These are phyloP conservation scores for Metarhizium brunneum DNA, from an alignment of 2,329 filamentous ascomycete species.

Conservation along the genomic window DNA sequence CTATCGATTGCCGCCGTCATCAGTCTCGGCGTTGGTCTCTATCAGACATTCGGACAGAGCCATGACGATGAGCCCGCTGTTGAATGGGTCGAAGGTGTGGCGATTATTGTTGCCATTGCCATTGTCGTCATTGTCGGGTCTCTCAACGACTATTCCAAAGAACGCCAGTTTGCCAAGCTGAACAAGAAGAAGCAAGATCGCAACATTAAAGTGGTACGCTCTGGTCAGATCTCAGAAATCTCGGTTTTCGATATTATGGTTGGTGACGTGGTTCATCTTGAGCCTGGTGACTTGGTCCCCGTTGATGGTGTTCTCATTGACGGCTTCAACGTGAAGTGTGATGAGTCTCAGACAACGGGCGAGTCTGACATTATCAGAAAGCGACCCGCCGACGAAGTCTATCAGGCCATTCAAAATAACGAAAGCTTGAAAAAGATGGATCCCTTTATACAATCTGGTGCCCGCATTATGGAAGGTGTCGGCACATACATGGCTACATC, in stretches of 20 bases:
- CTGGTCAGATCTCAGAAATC: constrained; percentile 59
- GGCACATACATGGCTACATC: constrained; percentile 68
- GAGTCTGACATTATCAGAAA: constrained; percentile 71
- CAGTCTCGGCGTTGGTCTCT: constrained; percentile 65
- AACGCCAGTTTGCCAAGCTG: constrained; percentile 67
- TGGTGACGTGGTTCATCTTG: constrained; percentile 63
- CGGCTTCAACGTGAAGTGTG: constrained; percentile 66
- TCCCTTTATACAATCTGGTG: constrained; percentile 77
- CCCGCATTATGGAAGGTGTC: constrained; percentile 67
- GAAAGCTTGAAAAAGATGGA: constrained; percentile 64
- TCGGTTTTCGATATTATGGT: constrained; percentile 61
- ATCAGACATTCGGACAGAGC: constrained; percentile 58
- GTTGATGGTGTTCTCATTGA: constrained; percentile 66
- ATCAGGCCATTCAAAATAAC: constrained; percentile 56
- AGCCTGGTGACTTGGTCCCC: constrained; percentile 65
- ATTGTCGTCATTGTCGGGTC: constrained; percentile 72
- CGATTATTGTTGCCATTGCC: constrained; percentile 69
- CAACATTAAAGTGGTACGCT: constrained; percentile 61
- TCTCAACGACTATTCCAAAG: constrained; percentile 72
- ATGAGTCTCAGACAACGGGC: constrained; percentile 71
- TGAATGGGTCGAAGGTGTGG: constrained; percentile 76
- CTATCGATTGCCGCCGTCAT: constrained; percentile 62
- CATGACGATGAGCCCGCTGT: constrained; percentile 48
- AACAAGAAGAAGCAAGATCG: constrained; percentile 75
- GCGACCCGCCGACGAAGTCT: constrained; percentile 57